Base-by-base conservation (phyloP, 768 basidiomycete genomes). In the Polyporus arcularius region DNA sequence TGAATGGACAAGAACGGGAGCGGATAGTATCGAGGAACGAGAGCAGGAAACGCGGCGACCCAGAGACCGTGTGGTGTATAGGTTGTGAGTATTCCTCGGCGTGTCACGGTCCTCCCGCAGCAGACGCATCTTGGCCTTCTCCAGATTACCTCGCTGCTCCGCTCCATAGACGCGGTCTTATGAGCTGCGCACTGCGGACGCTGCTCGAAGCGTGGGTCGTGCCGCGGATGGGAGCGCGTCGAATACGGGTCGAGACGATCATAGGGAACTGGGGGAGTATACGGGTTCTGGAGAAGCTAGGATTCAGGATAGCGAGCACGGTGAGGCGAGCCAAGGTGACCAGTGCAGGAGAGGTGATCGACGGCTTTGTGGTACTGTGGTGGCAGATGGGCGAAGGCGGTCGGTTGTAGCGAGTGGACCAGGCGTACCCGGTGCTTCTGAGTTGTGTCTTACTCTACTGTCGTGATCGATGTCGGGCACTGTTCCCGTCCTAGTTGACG, bases 161-260 rank as follows among this genome's bases (percentile, higher is more conserved):
- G 21, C 80, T 87, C 66, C 88, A 90, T 60, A 78, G 87, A 31
- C 77, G 74, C 64, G 88, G 89, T 0, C 88, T 92, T 59, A 91
- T 91, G 90, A 81, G 82, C 30, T 83, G 81, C n/a, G 87, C 81
- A 0, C 67, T 92, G 38, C 72, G 72, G 4, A 80, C 80, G 9
- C 54, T 92, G 41, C 57, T 91, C 52, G 67, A 80, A 14, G 66
- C 76, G 8, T 90, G 89, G 88, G 83, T 76, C 15, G 75, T 89
- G 42, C 87, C 87, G 1, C 74, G 85, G 53, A 88, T 91, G 89
- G 77, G 80, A 0, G 77, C 80, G 6, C 77, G 78, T 6, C 68
- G 67, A 42, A 75, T 89, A 64, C 71, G 75, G 12, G 80, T 72
- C 4, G 72, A 74, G 16, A 77, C 80, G 10, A 82, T 81, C 53